Base-by-base conservation (phyloP, 2,329 filamentous ascomycete species). In the Aspergillus ochraceoroseus region DNA sequence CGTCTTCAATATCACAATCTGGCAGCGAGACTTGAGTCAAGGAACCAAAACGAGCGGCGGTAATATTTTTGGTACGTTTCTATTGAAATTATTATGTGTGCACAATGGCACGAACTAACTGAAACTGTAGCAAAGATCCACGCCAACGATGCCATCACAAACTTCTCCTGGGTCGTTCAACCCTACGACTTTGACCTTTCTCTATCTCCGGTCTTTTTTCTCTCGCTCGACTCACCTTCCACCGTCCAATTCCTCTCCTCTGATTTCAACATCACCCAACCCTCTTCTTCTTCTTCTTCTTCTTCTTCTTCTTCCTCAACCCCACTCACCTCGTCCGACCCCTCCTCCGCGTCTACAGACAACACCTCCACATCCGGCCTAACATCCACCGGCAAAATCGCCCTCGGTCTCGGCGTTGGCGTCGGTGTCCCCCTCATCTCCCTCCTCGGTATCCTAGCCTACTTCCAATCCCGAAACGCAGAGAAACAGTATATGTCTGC, bases 311-410 rank as follows among this genome's bases (percentile, higher is more conserved):
- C 36, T 14, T 8, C 20, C 3, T 15, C 32, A 18, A 7, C 15
- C 7, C 8, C 37, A 15, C 5, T 13, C 18, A 5, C 29, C 26
- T 22, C 32, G 7, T 12, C 30, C 20, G 19, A 32, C 1, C 14
- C 40, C 9, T 8, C 35, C 17, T 9, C 13, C 22, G 9, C 20
- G 11, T 9, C 14, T 13, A 2, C 6, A 20, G 11, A 25, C 20
- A 18, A 18, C 31, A 7, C 8, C 15, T 8, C 18, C n/a, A 26
- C 37, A 25, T 7, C 28, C 7, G 13, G 27, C n/a, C 12, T 43
- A 8, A 43, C 41, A 14, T 39, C 41, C 14, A 43, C 35, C 7
- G 41, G 35, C 5, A 43, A 43, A 32, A 39, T 43, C 30, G 41
- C 41, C 15, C 30, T 43, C 0, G 41, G 41, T 5, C 35, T 43